Percentiles rank a stretch among this genome's conserved stretches.
Evolutionary conservation across 345 rosid species (phyloP).

Genomic region (Melaleuca quinquenervia): DNA sequence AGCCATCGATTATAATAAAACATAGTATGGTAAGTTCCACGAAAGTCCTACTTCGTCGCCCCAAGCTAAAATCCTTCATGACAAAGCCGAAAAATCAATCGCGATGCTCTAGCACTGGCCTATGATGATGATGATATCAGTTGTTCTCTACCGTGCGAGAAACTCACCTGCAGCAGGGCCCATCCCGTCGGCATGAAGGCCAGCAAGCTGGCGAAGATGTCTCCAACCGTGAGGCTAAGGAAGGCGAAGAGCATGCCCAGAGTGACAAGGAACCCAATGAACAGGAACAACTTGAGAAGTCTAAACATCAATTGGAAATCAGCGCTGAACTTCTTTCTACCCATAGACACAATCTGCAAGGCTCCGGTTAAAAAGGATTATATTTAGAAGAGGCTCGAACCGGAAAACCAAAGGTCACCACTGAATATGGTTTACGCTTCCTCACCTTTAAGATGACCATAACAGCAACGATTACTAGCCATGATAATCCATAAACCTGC

Average conservation of each 20-base stretch:
- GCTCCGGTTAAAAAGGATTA: neutral
- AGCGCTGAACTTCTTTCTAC: conserved; percentile 90
- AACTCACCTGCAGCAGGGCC: conserved; percentile 71
- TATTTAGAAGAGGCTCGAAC: neutral
- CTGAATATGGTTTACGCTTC: neutral
- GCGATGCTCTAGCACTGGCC: neutral
- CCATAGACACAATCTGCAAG: conserved; percentile 80
- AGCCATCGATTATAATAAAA: neutral
- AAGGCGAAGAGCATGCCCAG: conserved; percentile 60
- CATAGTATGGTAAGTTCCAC: neutral
- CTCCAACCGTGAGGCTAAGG: conserved; percentile 70
- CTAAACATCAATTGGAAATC: conserved; percentile 98
- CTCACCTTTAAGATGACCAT: conserved; percentile 73
- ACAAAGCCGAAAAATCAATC: neutral
- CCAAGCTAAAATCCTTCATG: neutral
- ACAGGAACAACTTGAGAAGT: conserved; percentile 66
- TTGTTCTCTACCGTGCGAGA: neutral
- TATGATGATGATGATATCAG: neutral
- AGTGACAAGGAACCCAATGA: conserved; percentile 45
- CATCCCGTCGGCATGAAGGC: conserved; percentile 88
- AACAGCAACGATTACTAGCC: conserved; percentile 79
- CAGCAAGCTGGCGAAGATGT: conserved; percentile 72
- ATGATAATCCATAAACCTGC: conserved; percentile 80
- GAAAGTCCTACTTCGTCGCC: neutral
- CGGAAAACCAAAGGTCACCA: neutral